Conservation (phyloP, 257 asterid genomes). For the Solanum lycopersicoides region DNA sequence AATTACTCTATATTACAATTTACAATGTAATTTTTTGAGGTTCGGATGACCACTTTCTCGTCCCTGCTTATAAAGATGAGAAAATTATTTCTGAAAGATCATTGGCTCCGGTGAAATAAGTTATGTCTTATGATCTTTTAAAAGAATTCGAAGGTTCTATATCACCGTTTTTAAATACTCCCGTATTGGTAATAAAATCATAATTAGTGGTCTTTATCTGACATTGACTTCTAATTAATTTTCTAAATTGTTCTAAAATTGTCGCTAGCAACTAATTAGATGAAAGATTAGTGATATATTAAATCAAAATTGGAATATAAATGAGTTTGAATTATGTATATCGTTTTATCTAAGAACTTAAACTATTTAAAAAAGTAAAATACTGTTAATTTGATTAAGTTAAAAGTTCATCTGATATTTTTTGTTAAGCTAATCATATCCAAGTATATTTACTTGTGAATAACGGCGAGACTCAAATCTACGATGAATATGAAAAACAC, state of each 20-base stretch:
- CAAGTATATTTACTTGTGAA: not conserved
- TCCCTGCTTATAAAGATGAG: not conserved
- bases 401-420: not conserved
- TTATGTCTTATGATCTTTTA: not conserved
- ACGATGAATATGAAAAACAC: not conserved
- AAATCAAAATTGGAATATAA: not conserved
- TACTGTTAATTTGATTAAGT: not conserved
- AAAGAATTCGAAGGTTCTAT: not conserved
- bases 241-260: not conserved
- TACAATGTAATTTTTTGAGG: not conserved
- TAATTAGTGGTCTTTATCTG: not conserved
- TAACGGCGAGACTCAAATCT: not conserved
- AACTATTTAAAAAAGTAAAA: not conserved
- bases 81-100: not conserved
- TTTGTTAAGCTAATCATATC: no score
- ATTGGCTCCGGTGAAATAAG: fast-evolving
- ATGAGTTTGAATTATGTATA: not conserved
- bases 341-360: not conserved
- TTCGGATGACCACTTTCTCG: not conserved
- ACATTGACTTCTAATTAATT: not conserved
- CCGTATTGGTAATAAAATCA: not conserved
- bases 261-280: not conserved
- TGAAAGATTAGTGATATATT: not conserved
- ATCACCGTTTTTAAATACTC: not conserved
- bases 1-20: not conserved